A percentile compares a stretch with the other conserved stretches of the same genome.
phyloP scores from a whole-genome alignment of 306 rosid species.

The Prunus armeniaca region DNA sequence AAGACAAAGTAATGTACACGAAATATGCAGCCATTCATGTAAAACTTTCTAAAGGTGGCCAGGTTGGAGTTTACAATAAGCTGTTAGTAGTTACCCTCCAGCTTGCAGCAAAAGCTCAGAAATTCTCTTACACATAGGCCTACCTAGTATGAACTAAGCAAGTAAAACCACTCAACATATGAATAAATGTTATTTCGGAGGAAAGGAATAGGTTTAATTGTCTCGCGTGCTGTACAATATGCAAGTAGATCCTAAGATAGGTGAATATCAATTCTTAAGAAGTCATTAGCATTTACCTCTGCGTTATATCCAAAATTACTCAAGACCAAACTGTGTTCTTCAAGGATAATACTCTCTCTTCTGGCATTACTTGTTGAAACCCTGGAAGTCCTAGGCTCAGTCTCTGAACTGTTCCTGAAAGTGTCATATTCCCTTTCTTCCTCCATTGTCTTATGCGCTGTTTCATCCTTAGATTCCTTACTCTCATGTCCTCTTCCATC shows the following conservation, averaged over 20 bases:
- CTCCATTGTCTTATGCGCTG: slow-evolving; percentile 28
- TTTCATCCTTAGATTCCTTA: slow-evolving; percentile 41
- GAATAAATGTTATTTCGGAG: neutral
- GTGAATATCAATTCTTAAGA: slow-evolving; percentile 11
- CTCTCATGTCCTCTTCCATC: slow-evolving; percentile 43
- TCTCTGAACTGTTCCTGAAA: slow-evolving; percentile 28
- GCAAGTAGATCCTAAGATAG: neutral
- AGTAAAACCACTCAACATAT: neutral
- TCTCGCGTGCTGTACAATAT: neutral
- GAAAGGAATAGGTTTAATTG: no score
- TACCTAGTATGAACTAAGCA: neutral
- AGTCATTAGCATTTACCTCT: slow-evolving; percentile 38
- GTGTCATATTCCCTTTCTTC: slow-evolving; percentile 22
- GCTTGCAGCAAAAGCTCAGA: neutral
- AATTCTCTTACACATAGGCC: neutral
- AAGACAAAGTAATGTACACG: neutral
- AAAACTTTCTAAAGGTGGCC: neutral
- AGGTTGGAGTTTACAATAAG: neutral
- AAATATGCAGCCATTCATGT: neutral
- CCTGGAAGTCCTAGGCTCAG: slow-evolving; percentile 28
- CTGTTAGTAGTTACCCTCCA: neutral
- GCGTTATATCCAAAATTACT: slow-evolving; percentile 28
- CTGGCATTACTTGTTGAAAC: slow-evolving; percentile 27
- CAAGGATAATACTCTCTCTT: slow-evolving; percentile 30
- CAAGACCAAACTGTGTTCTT: slow-evolving; percentile 18